A percentile compares a stretch with the other conserved stretches of the same genome.
phyloP scores from a whole-genome alignment of 768 basidiomycete genomes.

The Scleroderma citrinum region DNA sequence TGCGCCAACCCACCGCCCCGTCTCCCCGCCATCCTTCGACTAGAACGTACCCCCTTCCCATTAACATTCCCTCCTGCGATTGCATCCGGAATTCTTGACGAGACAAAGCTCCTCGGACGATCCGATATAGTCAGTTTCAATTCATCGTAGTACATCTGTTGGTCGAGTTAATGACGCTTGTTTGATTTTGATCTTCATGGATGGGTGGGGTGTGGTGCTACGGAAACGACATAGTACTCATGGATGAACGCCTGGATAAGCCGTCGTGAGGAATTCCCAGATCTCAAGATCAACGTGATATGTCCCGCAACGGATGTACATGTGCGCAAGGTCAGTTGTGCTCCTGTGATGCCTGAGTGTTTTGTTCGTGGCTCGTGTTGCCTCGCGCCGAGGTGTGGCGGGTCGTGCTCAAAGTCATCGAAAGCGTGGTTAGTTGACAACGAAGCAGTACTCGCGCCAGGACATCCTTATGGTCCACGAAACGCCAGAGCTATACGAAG shows the following conservation, averaged over 20 bases:
- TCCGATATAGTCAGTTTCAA: conserved; percentile 59
- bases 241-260: conserved; percentile 75
- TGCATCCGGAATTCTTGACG: conserved; percentile 36
- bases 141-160: not conserved
- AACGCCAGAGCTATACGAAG: conserved; percentile 70
- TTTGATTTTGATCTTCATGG: not conserved
- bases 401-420: too few relatives aligned
- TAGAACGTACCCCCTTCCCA: conserved; percentile 73
- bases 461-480: conserved; percentile 68
- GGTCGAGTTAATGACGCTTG: not conserved
- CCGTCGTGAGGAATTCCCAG: conserved; percentile 36
- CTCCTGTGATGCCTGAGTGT: too few relatives aligned
- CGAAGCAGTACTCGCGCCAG: conserved; percentile 70
- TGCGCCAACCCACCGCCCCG: conserved; percentile 7
- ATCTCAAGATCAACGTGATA: conserved; percentile 80
- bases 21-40: conserved; percentile 58
- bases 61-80: conserved; percentile 29
- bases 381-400: too few relatives aligned
- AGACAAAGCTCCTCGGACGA: conserved; percentile 43
- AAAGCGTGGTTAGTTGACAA: too few relatives aligned
- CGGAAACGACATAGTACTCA: conserved; percentile 53
- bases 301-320: conserved; percentile 89
- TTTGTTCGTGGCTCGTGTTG: too few relatives aligned
- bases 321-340: conserved; percentile 63
- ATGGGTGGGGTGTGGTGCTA: too few relatives aligned